These are phyloP conservation scores for Letharia columbiana DNA, from an alignment of 495 filamentous ascomycete genomes.

Conservation along the genomic window DNA sequence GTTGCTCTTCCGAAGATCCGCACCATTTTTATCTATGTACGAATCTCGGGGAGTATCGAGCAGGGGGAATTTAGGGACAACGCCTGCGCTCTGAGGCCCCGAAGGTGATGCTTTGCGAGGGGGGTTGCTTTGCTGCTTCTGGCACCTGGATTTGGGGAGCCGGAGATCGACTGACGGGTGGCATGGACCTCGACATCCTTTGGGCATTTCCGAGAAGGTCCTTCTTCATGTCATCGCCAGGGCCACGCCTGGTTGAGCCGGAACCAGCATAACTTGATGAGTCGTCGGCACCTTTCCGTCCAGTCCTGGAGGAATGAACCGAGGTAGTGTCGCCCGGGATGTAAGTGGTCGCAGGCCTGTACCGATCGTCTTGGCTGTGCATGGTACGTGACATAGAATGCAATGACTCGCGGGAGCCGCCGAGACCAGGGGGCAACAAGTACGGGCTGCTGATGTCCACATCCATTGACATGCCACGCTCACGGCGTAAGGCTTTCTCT, in stretches of 20 bases:
- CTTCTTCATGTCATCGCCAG: slow-evolving; percentile 47
- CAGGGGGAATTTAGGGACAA: slow-evolving; percentile 25
- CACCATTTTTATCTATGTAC: slow-evolving; percentile 28
- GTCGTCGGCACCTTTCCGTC: slow-evolving; percentile 44
- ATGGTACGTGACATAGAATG: slow-evolving; percentile 72
- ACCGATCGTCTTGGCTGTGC: slow-evolving; percentile 68
- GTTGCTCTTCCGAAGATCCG: slow-evolving; percentile 35
- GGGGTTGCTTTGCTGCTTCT: slow-evolving; percentile 19
- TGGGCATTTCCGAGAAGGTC: slow-evolving; percentile 55
- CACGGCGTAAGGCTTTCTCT: slow-evolving; percentile 44
- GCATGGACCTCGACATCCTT: slow-evolving; percentile 55
- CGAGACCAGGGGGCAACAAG: slow-evolving; percentile 71
- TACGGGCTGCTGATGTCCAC: slow-evolving; percentile 79
- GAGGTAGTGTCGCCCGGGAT: slow-evolving; percentile 50
- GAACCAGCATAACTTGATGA: slow-evolving; percentile 57
- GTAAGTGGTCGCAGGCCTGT: slow-evolving; percentile 60
- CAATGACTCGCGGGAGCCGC: slow-evolving; percentile 74
- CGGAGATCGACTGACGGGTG: slow-evolving; percentile 36
- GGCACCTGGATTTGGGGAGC: slow-evolving; percentile 20
- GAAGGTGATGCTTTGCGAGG: slow-evolving; percentile 22
- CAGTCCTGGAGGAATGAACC: slow-evolving; percentile 41
- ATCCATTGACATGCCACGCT: slow-evolving; percentile 73
- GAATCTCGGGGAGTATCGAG: slow-evolving; percentile 28
- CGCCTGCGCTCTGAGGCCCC: slow-evolving; percentile 16
- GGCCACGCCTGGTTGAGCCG: slow-evolving; percentile 35